Conservation (phyloP, 1,284 basidiomycete species). For the Phellopilus nigrolimitatus region DNA sequence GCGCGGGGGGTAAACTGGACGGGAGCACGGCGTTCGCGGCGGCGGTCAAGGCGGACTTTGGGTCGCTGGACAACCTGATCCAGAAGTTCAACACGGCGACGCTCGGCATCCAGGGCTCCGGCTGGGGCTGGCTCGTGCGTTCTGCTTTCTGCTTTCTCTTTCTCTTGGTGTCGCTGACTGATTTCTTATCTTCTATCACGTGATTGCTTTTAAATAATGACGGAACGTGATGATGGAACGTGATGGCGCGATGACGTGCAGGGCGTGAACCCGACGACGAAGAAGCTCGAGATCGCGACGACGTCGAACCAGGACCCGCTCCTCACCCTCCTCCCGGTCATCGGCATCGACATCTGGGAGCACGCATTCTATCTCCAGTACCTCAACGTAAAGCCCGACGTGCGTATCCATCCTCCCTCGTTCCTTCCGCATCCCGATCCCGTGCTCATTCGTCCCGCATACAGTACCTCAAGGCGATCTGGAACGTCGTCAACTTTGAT, state of each 20-base stretch:
- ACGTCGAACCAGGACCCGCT: conserved; percentile 92
- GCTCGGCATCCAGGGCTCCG: conserved; percentile 82
- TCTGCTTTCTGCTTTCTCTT: neutral
- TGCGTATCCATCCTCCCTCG: conserved; percentile 34
- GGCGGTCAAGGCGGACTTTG: conserved; percentile 64
- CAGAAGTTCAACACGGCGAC: conserved; percentile 73
- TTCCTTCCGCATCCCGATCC: too few relatives aligned
- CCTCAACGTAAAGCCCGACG: conserved; percentile 68
- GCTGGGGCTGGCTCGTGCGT: conserved; percentile 90
- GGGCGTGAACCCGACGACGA: conserved; percentile 59
- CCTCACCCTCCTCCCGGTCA: conserved; percentile 67
- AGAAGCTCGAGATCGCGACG: conserved; percentile 70
- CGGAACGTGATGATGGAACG: too few relatives aligned
- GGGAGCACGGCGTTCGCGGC: conserved; percentile 59
- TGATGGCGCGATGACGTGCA: too few relatives aligned
- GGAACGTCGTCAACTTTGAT: conserved; percentile 79
- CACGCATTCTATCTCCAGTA: conserved; percentile 79
- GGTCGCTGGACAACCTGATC: conserved; percentile 65
- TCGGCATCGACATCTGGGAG: conserved; percentile 90
- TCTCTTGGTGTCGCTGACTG: neutral
- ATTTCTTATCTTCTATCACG: conserved; percentile 1
- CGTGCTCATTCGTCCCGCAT: too few relatives aligned
- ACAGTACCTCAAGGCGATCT: conserved; percentile 75
- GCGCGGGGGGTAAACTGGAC: conserved; percentile 57
- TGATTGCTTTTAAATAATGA: conserved; percentile 5